These are phyloP conservation scores for Lepidium campestre DNA, from an alignment of 441 rosid genomes.

Conservation along the genomic window DNA sequence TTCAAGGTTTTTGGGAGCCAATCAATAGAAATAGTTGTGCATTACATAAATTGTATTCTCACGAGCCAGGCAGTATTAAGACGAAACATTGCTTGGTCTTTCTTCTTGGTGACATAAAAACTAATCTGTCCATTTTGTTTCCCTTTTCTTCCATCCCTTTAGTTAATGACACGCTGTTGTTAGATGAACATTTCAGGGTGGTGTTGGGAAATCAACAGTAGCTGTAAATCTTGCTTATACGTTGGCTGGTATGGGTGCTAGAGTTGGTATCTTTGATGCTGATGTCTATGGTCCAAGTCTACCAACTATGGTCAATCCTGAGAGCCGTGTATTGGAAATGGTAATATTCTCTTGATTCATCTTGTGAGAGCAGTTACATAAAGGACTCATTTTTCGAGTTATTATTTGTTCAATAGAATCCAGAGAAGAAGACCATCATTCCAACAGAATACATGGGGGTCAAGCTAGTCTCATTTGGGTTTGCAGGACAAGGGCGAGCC, in stretches of 20 bases:
- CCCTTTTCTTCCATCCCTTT: constrained; percentile 3
- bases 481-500: constrained; percentile 95
- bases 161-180: constrained; percentile 32
- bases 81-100: not conserved
- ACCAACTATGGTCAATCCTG: constrained; percentile 97
- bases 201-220: constrained; percentile 93
- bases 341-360: constrained; percentile 33
- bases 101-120: not conserved
- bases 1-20: not conserved
- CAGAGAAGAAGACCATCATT: constrained; percentile 76
- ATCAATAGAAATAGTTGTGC: not conserved
- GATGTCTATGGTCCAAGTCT: constrained; percentile 98
- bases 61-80: not conserved
- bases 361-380: constrained; percentile 1
- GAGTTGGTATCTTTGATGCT: constrained; percentile 95
- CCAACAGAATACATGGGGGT: constrained; percentile 94
- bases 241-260: constrained; percentile 92
- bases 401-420: constrained; percentile 47
- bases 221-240: constrained; percentile 97
- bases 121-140: not conserved
- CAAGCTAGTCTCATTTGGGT: constrained; percentile 93
- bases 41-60: not conserved
- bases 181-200: constrained; percentile 76
- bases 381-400: constrained; percentile 22
- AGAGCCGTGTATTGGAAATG: constrained; percentile 76